Evolutionary conservation across 805 yeast species (phyloP), one percentile per base, ranked within the genome.

Genomic region (Metschnikowia noctiluminum): DNA sequence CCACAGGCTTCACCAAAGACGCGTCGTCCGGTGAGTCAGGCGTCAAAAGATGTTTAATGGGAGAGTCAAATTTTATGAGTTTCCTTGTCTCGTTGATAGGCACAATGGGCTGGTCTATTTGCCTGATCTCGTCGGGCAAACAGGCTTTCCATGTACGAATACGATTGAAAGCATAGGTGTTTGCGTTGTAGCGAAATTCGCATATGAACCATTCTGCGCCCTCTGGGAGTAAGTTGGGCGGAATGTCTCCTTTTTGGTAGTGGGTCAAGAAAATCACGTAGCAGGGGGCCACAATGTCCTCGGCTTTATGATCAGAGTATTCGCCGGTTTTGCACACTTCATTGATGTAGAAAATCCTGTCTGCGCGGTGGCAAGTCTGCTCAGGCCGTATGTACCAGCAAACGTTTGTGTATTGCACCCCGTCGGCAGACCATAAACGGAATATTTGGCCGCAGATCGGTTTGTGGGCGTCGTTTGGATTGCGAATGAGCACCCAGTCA

Each of bases 141-240:
- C 98, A 94, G 7, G 97, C 97, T 68, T 89, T 92, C 99, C 99
- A 94, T 2, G 99, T 92, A 62, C 98, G 80, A 60, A 94, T 94
- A 63, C 92, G 87, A 69, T 92, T 94, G 76, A 94, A 94, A 28
- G 84, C 84, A 65, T 89, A 88, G 60, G 89, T 96, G 47, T 81
- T 77, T 64, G 92, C 97, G 63, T 92, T 92, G 69, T 91, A 94
- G 61, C 99, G 83, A 65, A 82, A 88, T 68, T 94, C 99, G 71
- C 98, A 94, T 57, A 94, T 85, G 68, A 90, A 94, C 63, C 95
- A 79, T 6, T 94, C 92, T 4, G 89, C 86, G 45, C 89, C 92
- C 48, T 76, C 76, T 16, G 88, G 86, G 43, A 85, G 76, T 34
- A 72, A 63, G 21, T 69, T 74, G 28, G 66, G 70, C 12, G 85